phyloP scores from a whole-genome alignment of 768 basidiomycete species.

The Termitomyces sp. region DNA sequence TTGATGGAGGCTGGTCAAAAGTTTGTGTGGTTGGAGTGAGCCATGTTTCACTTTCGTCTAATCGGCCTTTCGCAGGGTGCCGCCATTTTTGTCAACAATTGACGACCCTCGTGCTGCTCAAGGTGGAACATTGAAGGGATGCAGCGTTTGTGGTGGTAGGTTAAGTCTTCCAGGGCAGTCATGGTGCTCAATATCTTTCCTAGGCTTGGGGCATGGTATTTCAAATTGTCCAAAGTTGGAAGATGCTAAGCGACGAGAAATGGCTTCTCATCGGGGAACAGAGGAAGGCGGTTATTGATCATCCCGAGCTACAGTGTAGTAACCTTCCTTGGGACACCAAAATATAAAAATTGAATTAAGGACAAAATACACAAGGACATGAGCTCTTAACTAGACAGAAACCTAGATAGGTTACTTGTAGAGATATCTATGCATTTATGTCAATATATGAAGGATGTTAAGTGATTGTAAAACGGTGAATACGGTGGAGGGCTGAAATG shows the following conservation, averaged over 20 bases:
- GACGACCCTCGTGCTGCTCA: slow-evolving; percentile 86
- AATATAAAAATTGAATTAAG: no score
- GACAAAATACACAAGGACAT: no score
- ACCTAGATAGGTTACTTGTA: no score
- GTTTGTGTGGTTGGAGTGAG: slow-evolving; percentile 35
- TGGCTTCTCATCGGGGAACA: slow-evolving; percentile 79
- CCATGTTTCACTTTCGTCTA: not conserved
- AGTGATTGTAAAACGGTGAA: no score
- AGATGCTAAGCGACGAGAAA: slow-evolving; percentile 84
- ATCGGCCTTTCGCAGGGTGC: slow-evolving; percentile 56
- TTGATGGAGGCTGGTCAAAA: slow-evolving; percentile 97
- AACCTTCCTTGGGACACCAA: no score
- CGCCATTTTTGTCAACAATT: slow-evolving; percentile 84
- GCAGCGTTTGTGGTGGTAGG: slow-evolving; percentile 92
- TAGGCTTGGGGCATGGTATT: slow-evolving; percentile 90
- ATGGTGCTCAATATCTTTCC: slow-evolving; percentile 3
- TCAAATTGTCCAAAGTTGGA: slow-evolving; percentile 96
- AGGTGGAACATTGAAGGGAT: slow-evolving; percentile 77
- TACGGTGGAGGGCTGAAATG: no score
- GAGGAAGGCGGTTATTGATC: slow-evolving; percentile 48
- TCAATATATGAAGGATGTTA: no score
- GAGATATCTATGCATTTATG: no score
- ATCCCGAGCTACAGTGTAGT: not conserved
- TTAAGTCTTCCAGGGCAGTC: slow-evolving; percentile 2
- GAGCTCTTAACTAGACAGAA: no score